phyloP scores from a whole-genome alignment of 176 grass and related monocot genomes.

The Musa acuminata region DNA sequence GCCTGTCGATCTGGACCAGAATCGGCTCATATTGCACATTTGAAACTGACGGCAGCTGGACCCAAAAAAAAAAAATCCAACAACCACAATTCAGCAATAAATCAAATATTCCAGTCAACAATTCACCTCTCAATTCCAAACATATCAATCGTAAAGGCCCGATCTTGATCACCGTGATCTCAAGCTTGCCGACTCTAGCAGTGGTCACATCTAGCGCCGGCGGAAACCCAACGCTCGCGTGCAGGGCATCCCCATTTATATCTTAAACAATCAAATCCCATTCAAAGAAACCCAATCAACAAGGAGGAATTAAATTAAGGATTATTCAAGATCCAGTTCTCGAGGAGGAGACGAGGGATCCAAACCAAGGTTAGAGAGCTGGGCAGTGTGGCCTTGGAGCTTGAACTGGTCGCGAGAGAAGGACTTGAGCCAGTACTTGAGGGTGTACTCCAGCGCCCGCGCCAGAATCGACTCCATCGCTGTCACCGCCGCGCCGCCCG shows the following conservation, averaged over 20 bases:
- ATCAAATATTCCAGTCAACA: neutral
- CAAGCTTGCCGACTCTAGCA: conserved; percentile 76
- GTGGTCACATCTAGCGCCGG: conserved; percentile 65
- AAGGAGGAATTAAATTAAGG: neutral
- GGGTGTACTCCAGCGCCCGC: conserved; percentile 98
- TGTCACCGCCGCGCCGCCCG: neutral
- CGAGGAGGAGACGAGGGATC: neutral
- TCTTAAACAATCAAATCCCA: conserved; percentile 34
- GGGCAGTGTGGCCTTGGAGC: conserved; percentile 92
- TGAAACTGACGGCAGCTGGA: conserved; percentile 84
- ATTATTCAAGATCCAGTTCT: neutral
- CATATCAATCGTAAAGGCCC: neutral
- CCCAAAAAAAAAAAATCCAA: conserved; percentile 5
- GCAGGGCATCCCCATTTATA: conserved; percentile 93
- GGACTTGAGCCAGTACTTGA: conserved; percentile 99
- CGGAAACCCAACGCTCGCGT: conserved; percentile 81
- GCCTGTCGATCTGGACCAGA: conserved; percentile 75
- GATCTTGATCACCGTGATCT: conserved; percentile 76
- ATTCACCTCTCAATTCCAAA: neutral
- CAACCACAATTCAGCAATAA: neutral
- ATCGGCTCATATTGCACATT: conserved; percentile 98
- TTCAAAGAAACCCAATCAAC: neutral
- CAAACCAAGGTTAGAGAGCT: conserved; percentile 84
- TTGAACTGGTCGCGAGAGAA: conserved; percentile 99
- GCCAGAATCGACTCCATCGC: conserved; percentile 98